phyloP scores from a whole-genome alignment of 768 basidiomycete species.

The Hygrophorus russula region DNA sequence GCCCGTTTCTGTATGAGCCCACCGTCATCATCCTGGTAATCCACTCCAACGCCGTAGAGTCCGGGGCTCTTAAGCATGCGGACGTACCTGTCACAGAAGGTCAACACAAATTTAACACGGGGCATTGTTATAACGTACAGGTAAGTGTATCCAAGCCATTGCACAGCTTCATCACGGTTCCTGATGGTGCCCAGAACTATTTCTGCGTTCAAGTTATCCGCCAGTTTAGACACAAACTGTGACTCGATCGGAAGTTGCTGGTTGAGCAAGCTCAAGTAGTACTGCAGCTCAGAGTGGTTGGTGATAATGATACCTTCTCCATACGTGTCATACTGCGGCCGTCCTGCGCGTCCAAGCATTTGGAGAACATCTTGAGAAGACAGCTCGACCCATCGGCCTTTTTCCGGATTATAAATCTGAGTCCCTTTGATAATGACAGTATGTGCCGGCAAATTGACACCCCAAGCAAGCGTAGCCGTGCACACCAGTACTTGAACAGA shows the following conservation, averaged over 20 bases:
- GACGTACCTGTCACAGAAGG: conserved; percentile 53
- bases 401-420: conserved; percentile 98
- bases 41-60: conserved; percentile 78
- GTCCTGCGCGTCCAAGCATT: conserved; percentile 96
- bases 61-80: conserved; percentile 88
- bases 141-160: conserved; percentile 95
- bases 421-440: conserved; percentile 99
- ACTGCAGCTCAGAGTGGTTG: conserved; percentile 93
- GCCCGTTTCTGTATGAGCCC: conserved; percentile 85
- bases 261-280: conserved; percentile 90
- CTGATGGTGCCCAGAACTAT: conserved; percentile 91
- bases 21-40: conserved; percentile 82
- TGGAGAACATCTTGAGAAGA: conserved; percentile 95
- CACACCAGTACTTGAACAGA: conserved; percentile 91
- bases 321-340: conserved; percentile 94
- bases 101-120: conserved; percentile 4
- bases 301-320: conserved; percentile 99
- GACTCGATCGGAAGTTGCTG: conserved; percentile 97
- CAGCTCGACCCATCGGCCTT: conserved; percentile 94
- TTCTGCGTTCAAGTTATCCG: conserved; percentile 95
- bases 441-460: conserved; percentile 96
- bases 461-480: conserved; percentile 98
- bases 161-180: conserved; percentile 93
- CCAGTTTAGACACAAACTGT: conserved; percentile 85
- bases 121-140: conserved; percentile 39